phyloP scores from a whole-genome alignment of 2,329 filamentous ascomycete genomes.

The Ilyonectria robusta region DNA sequence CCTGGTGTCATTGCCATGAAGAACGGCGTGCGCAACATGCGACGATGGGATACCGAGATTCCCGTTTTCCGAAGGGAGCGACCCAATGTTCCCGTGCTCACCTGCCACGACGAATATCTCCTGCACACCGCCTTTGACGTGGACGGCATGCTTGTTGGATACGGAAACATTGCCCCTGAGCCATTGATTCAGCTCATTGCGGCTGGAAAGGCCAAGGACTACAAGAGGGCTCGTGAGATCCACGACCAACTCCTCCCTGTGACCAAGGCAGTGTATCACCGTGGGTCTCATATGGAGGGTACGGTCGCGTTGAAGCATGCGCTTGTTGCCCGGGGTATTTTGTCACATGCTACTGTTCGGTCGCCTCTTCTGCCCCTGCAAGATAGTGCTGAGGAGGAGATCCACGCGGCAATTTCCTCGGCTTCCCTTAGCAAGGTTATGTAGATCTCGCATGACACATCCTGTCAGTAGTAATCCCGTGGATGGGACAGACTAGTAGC shows the following conservation, averaged over 20 bases:
- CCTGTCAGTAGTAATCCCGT: no score
- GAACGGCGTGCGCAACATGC: slow-evolving; percentile 70
- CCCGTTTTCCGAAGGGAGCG: slow-evolving; percentile 64
- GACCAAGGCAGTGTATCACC: slow-evolving; percentile 68
- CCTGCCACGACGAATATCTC: slow-evolving; percentile 68
- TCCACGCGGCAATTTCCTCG: slow-evolving; percentile 56
- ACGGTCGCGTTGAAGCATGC: slow-evolving; percentile 67
- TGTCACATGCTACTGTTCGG: slow-evolving; percentile 65
- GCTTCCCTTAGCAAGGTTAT: slow-evolving; percentile 43
- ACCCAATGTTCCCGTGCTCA: slow-evolving; percentile 64
- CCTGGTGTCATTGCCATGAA: slow-evolving; percentile 70
- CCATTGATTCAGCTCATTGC: slow-evolving; percentile 64
- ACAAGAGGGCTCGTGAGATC: slow-evolving; percentile 61
- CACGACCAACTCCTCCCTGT: slow-evolving; percentile 66
- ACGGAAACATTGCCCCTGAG: slow-evolving; percentile 67
- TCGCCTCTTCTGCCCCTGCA: slow-evolving; percentile 61
- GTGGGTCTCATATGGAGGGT: slow-evolving; percentile 69
- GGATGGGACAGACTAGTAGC: no score
- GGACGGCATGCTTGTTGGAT: slow-evolving; percentile 68
- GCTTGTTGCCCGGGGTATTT: slow-evolving; percentile 64
- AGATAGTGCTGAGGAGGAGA: slow-evolving; percentile 59
- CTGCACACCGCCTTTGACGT: slow-evolving; percentile 67
- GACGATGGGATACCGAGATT: slow-evolving; percentile 70
- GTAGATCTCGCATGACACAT: slow-evolving; percentile 4
- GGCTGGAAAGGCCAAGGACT: slow-evolving; percentile 65